phyloP scores from a whole-genome alignment of 1,139 yeast genomes.

The Suhomyces maxii region DNA sequence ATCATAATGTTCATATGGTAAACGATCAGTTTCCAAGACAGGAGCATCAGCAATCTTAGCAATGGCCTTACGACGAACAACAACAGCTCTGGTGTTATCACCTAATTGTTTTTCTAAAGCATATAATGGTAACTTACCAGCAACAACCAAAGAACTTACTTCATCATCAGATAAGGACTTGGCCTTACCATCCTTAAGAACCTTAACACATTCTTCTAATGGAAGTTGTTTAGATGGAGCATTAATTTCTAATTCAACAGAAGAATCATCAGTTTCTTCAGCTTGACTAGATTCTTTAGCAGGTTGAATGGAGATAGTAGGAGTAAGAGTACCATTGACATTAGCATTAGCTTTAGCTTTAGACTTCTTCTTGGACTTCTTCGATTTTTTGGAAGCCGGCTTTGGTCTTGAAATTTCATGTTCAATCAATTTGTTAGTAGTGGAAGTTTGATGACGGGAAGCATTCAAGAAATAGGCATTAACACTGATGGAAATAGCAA shows the following conservation, averaged over 20 bases:
- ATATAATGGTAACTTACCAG: constrained; percentile 84
- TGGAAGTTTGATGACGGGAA: constrained; percentile 56
- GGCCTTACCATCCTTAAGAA: constrained; percentile 72
- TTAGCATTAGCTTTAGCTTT: constrained; percentile 5
- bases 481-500: constrained; percentile 73
- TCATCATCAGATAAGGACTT: constrained; percentile 69
- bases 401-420: constrained; percentile 38
- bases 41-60: constrained; percentile 83
- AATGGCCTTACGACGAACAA: constrained; percentile 87
- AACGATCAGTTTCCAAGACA: constrained; percentile 63
- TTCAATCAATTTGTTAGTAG: constrained; percentile 46
- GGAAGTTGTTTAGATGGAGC: constrained; percentile 30
- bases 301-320: neutral
- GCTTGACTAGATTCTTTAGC: neutral
- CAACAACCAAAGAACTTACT: constrained; percentile 65
- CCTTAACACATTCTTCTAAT: constrained; percentile 61
- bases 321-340: constrained; percentile 2
- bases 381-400: constrained; percentile 10
- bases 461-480: constrained; percentile 84
- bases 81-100: constrained; percentile 88
- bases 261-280: constrained; percentile 15
- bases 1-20: constrained; percentile 84
- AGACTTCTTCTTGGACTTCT: constrained; percentile 23
- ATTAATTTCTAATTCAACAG: constrained; percentile 27
- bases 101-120: constrained; percentile 90